Conservation (phyloP, 169 alveolate species). For the Babesia gibsoni region DNA sequence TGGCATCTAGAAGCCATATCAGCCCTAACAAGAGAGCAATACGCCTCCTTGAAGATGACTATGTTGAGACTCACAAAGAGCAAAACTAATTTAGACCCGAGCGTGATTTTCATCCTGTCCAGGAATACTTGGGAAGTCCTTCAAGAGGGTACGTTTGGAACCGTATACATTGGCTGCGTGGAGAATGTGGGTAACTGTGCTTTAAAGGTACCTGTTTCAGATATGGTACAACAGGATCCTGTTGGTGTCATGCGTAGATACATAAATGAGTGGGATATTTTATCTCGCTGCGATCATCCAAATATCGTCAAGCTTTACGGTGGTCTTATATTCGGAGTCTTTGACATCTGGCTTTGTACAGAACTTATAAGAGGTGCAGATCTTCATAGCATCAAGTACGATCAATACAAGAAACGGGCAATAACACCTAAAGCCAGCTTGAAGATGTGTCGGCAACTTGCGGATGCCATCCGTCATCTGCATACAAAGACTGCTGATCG, state of each 20-base stretch:
- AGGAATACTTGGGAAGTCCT: slow-evolving; percentile 57
- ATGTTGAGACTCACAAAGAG: slow-evolving; percentile 46
- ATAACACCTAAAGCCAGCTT: slow-evolving; percentile 35
- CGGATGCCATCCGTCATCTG: slow-evolving; percentile 76
- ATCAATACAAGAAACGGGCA: not conserved
- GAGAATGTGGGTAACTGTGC: slow-evolving; percentile 72
- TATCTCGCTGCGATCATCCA: slow-evolving; percentile 77
- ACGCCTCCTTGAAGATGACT: slow-evolving; percentile 37
- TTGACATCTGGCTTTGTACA: slow-evolving; percentile 87
- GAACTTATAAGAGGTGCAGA: slow-evolving; percentile 80
- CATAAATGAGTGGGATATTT: slow-evolving; percentile 84
- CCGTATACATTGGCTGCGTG: slow-evolving; percentile 75
- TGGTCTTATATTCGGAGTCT: slow-evolving; percentile 83
- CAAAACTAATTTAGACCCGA: slow-evolving; percentile 45
- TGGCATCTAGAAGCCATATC: slow-evolving; percentile 65
- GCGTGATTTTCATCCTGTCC: slow-evolving; percentile 15
- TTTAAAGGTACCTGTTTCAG: slow-evolving; percentile 82
- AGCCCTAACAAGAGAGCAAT: slow-evolving; percentile 29
- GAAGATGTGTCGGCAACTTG: slow-evolving; percentile 84
- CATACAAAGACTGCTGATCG: slow-evolving; percentile 78
- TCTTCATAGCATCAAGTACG: slow-evolving; percentile 80
- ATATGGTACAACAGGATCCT: slow-evolving; percentile 81
- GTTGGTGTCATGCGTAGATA: slow-evolving; percentile 83
- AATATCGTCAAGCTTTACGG: slow-evolving; percentile 78
- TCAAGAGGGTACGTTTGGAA: slow-evolving; percentile 82